phyloP scores from a whole-genome alignment of 116 monocot species.

The Iris pallida region DNA sequence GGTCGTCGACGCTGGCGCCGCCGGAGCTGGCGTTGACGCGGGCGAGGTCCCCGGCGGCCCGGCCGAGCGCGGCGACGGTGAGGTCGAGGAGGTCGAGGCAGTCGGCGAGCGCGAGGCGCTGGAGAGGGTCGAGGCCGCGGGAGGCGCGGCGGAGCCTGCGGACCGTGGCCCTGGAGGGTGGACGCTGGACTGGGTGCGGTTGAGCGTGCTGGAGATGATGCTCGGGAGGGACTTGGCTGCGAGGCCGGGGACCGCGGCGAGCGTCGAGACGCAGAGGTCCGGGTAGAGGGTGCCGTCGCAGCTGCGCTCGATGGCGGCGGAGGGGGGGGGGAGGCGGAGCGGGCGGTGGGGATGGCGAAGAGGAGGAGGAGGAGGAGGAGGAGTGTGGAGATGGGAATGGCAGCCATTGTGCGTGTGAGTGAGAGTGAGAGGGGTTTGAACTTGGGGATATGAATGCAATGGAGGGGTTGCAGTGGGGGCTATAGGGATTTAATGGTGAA shows the following conservation, averaged over 20 bases:
- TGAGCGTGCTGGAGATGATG: conserved; percentile 9
- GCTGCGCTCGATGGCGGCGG: background rate
- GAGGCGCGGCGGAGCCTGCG: background rate
- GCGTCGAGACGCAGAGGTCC: conserved; percentile 9
- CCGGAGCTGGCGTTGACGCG: background rate
- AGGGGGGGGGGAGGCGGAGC: background rate
- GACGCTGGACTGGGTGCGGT: conserved; percentile 10
- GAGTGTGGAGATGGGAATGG: background rate
- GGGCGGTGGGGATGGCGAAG: background rate
- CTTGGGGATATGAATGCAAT: no score
- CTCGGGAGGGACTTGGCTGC: conserved; percentile 13
- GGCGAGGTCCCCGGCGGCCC: conserved; percentile 6
- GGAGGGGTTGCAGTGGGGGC: no score
- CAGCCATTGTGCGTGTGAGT: background rate
- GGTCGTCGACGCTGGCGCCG: background rate
- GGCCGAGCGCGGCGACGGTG: conserved; percentile 8
- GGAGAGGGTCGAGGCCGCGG: background rate
- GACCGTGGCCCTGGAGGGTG: conserved; percentile 1
- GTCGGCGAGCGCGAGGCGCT: conserved; percentile 16
- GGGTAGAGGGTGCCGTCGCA: conserved; percentile 17
- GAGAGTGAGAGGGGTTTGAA: background rate
- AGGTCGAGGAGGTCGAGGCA: conserved; percentile 19
- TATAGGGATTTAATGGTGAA: no score
- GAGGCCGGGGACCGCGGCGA: conserved; percentile 11
- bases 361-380: background rate